Base-by-base conservation (phyloP, 2,329 filamentous ascomycete species). In the Cladosporium sp. region DNA sequence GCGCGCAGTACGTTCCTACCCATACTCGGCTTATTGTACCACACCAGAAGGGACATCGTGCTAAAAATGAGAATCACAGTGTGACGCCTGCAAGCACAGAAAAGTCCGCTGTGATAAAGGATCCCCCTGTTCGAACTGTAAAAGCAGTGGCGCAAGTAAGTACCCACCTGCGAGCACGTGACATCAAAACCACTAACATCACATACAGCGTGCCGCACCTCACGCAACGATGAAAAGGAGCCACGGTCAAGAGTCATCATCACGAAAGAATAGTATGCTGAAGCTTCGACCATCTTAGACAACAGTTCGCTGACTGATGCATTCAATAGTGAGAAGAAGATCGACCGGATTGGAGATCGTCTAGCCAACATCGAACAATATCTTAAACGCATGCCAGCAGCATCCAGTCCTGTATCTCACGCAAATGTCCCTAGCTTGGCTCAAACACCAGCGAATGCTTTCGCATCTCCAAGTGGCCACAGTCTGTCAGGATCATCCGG, bases 251-350 rank as follows among this genome's bases (percentile, higher is more conserved):
- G 67, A 21, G 67, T 69, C 21, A 67, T 67, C 18, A 67, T 69
- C 26, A 66, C 67, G 8, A 69, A 69, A 34, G 63, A 69, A 63
- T 69, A 69, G 67, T 68, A 59, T 5, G 28, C 10, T 30, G 4
- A 49, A 2, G 10, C 0, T 24, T 18, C 34, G 1, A 18, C 44
- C 14, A n/a, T 51, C 26, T 2, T 8, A 65, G 21, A n/a, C 7
- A n/a, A 11, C 2, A 36, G 28, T 32, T 8, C 1, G 21, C 30
- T 28, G 2, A 55, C 55, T 67, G 36, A 66, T 26, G 15, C 15
- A 10, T n/a, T 12, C 10, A 14, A 36, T 18, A 72, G 71, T 52
- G 71, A 72, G 34, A 69, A 71, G 52, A 72, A 72, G 49, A 70
- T 73, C 24, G 71, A 73, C 30, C 54, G 66, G 1, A 70, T 73